Conservation (phyloP, 176 grass and related monocot genomes). For the Paspalum notatum region DNA sequence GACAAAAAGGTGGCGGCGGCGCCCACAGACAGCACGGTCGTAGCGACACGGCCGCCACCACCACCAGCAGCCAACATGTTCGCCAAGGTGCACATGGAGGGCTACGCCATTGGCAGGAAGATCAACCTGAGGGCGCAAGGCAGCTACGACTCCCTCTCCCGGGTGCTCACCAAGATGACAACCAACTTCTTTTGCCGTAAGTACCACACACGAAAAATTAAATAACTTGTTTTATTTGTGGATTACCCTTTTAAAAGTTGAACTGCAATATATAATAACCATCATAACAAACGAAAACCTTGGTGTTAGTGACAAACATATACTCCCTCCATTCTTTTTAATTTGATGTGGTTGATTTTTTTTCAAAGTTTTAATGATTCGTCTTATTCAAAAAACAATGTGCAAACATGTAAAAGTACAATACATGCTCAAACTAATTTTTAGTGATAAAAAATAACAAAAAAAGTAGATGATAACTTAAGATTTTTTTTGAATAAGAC, state of each 20-base stretch:
- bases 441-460: too few relatives aligned
- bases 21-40: not conserved
- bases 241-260: not conserved
- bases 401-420: too few relatives aligned
- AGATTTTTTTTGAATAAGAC: too few relatives aligned
- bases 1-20: not conserved
- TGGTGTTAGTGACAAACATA: not conserved
- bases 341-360: too few relatives aligned
- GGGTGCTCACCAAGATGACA: slow-evolving; percentile 64
- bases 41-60: not conserved
- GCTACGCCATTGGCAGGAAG: slow-evolving; percentile 67
- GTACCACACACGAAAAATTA: not conserved
- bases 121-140: slow-evolving; percentile 69
- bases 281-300: not conserved
- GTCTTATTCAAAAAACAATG: too few relatives aligned
- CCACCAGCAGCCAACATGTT: slow-evolving; percentile 51
- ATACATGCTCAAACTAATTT: too few relatives aligned
- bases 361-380: too few relatives aligned
- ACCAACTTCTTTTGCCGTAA: slow-evolving; percentile 72
- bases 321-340: too few relatives aligned
- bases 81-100: slow-evolving; percentile 91
- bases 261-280: not conserved
- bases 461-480: too few relatives aligned
- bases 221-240: not conserved
- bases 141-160: slow-evolving; percentile 64